Conservation (phyloP, 306 rosid species). For the Cercis canadensis region DNA sequence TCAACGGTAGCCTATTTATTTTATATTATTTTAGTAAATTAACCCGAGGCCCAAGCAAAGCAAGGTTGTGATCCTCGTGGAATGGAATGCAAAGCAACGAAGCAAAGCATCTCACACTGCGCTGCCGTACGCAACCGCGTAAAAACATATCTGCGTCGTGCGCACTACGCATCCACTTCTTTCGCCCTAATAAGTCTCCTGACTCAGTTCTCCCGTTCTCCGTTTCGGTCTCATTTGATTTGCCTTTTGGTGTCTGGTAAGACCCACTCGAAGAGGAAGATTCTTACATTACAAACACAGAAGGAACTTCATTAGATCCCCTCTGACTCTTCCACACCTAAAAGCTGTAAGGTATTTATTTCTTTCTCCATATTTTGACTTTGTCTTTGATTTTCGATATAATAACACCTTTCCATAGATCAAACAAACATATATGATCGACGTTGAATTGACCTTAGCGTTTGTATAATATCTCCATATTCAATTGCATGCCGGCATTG, state of each 20-base stretch:
- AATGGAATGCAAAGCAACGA: too few species aligned
- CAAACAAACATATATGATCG: constrained; percentile 1
- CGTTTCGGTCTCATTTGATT: background rate
- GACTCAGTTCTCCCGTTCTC: background rate
- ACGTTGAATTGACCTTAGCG: constrained; percentile 7
- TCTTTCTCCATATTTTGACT: background rate
- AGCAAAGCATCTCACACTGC: too few species aligned
- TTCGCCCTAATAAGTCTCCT: too few species aligned
- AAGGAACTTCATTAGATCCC: background rate
- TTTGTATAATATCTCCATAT: background rate
- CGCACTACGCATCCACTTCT: background rate
- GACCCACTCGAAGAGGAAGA: background rate
- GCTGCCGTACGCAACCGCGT: background rate
- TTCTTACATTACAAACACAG: background rate
- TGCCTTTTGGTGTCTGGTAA: background rate
- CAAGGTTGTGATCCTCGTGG: too few species aligned
- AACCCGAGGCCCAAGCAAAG: too few species aligned
- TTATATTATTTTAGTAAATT: too few species aligned
- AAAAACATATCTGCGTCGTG: background rate
- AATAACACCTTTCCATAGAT: background rate
- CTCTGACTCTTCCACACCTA: background rate
- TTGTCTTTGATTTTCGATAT: background rate
- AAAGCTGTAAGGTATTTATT: background rate
- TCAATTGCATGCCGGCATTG: background rate
- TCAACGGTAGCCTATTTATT: too few species aligned